Base-by-base conservation (phyloP, 768 basidiomycete species). In the Naganishia onofrii region DNA sequence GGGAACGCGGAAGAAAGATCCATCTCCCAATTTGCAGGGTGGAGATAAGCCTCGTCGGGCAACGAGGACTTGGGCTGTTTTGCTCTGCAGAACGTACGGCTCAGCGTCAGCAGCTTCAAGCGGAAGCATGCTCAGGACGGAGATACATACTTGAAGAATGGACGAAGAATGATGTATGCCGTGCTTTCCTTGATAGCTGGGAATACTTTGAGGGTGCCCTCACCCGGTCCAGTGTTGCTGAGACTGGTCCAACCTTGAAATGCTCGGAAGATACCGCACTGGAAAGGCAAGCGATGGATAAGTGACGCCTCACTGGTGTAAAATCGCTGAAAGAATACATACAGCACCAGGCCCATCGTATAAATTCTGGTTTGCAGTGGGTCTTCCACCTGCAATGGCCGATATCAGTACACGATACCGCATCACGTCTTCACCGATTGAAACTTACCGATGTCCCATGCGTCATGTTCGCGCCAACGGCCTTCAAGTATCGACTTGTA, bases 131-230 rank as follows among this genome's bases (percentile, higher is more conserved):
- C 21, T 55, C 44, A 9, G 38, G 36, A 19, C 57, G 26, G 52
- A 67, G 3, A 28, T 13, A 57, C 55, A 2, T 53, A 65, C 70
- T 53, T 42, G 84, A 91, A 90, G 85, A 92, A 91, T 0, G 90
- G 90, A 21, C 90, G 84, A 6, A 92, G 83, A 38, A 91, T 87
- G 70, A 85, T 84, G 77, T 91, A 91, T 0, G 89, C 86, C 68
- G 89, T 90, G 12, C 88, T 87, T 6, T 90, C 80, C 23, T 83
- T 74, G 44, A 91, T 84, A 70, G 87, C 84, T 1, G 90, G 89
- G 78, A 86, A 90, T 36, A 90, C 87, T 71, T 74, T 71, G 17
- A 78, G 67, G 1, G 78, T 79, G 19, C 90, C 90, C 28, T 89
- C 87, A 19, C 81, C 81, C 0, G 86, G 85, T 0, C 85, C 86